A percentile compares a stretch with the other conserved stretches of the same genome.
Conservation (phyloP, 331 rosid species). For the Erythrophleum ivorense region DNA sequence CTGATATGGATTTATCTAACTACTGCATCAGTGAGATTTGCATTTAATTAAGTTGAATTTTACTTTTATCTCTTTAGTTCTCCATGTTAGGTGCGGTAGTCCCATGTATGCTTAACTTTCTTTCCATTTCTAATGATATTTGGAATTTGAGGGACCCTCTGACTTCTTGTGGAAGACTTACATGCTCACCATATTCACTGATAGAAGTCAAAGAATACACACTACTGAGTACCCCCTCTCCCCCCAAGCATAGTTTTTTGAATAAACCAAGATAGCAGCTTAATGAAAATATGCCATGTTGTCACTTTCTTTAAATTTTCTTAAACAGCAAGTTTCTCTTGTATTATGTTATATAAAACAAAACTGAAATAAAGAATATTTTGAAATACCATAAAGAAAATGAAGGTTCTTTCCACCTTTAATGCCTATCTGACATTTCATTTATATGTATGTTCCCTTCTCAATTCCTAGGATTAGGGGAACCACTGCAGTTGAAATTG, state of each 20-base stretch:
- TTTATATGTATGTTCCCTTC: conserved; percentile 11
- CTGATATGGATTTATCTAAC: neutral
- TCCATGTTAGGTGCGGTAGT: neutral
- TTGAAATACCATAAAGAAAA: neutral
- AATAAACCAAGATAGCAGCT: neutral
- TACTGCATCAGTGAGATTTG: conserved; percentile 2
- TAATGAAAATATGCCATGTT: neutral
- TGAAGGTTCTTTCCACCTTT: neutral
- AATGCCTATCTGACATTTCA: conserved; percentile 29
- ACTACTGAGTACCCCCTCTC: neutral
- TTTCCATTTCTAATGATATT: conserved; percentile 13
- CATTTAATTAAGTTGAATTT: conserved; percentile 3
- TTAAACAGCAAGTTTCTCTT: neutral
- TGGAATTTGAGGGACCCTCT: neutral
- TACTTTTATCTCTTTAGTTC: neutral
- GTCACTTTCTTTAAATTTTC: conserved; percentile 3
- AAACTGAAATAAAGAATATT: neutral
- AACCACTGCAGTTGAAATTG: conserved; percentile 90
- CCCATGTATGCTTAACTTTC: conserved; percentile 9
- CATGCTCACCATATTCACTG: neutral
- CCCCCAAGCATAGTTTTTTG: conserved; percentile 11
- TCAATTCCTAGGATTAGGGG: conserved; percentile 66
- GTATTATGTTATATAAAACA: neutral
- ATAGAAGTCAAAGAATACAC: neutral
- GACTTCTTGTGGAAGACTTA: conserved; percentile 6